Percentiles rank a stretch among this genome's conserved stretches.
Conservation (phyloP, 83 land plant species). For the Picea abies region DNA sequence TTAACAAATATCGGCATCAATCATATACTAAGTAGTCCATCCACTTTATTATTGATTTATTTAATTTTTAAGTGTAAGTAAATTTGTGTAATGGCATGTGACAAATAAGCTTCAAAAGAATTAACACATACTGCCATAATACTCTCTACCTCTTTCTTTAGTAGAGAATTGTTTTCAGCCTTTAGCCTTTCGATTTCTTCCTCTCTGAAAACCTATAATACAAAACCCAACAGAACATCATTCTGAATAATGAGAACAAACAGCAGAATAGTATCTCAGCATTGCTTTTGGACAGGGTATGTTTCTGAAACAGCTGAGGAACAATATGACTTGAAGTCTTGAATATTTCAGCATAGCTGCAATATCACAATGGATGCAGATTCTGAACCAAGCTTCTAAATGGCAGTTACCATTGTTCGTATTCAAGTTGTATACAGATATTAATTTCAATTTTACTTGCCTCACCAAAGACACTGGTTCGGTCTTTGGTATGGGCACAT, state of each 20-base stretch:
- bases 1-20: not conserved
- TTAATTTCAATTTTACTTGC: too few relatives aligned
- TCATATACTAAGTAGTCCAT: not conserved
- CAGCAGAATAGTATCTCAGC: not conserved
- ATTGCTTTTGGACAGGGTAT: not conserved
- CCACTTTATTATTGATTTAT: not conserved
- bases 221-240: not conserved
- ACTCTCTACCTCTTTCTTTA: not conserved
- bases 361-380: too few relatives aligned
- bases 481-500: too few relatives aligned
- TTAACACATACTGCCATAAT: not conserved
- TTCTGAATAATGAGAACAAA: not conserved
- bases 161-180: not conserved
- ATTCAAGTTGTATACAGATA: too few relatives aligned
- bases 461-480: too few relatives aligned
- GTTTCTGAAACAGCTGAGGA: too few relatives aligned
- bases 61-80: not conserved
- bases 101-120: not conserved
- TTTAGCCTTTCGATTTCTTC: conserved; percentile 5
- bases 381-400: too few relatives aligned
- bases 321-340: too few relatives aligned
- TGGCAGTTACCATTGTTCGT: too few relatives aligned
- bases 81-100: not conserved
- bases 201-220: conserved; percentile 4
- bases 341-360: too few relatives aligned